Base-by-base conservation (phyloP, 2,329 filamentous ascomycete genomes). In the Aspergillus ochraceus region DNA sequence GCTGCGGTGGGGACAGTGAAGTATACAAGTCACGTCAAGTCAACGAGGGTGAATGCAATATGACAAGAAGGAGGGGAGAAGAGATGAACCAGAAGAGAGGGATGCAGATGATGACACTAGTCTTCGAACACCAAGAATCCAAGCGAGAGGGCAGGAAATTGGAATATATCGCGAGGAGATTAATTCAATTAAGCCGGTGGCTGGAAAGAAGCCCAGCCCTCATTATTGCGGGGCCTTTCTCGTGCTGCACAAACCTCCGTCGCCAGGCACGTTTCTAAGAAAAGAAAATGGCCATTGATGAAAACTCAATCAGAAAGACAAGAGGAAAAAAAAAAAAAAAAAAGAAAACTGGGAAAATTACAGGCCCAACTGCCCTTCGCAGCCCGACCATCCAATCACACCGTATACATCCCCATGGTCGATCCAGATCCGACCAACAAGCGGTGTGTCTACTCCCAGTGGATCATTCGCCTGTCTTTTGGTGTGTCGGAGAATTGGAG, bases 161-260 rank as follows among this genome's bases (percentile, higher is more conserved):
- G 20, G 52, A 52, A 50, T 59, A 55, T 50, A 58, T 55, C 32
- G 52, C 12, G 52, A 42, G 59, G 47, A 47, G 49, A 61, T 64
- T 24, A 24, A 24, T 4, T 24, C 4, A 6, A 24, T 24, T 66
- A 70, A 64, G 58, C 62, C 60, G 71, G 70, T 71, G 69, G 71
- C 69, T 70, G 68, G 69, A 42, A 64, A 53, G 62, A 52, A 49
- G 39, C 68, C 66, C 68, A 70, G 68, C 68, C 69, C 67, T 20
- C 42, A 9, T 22, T 14, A 32, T 30, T 12, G 45, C 45, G 45
- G 45, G 45, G 45, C 45, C 45, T 11, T 46, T 52, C 52, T 42
- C 36, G 29, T 36, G 46, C 36, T 58, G 29, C 49, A 32, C 12
- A 26, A 55, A 46, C 12, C 42, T 46, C 20, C n/a, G 17, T 20